Percentiles rank a stretch among this genome's conserved stretches.
Conservation (phyloP, 257 asterid species). For the Solanum habrochaites region DNA sequence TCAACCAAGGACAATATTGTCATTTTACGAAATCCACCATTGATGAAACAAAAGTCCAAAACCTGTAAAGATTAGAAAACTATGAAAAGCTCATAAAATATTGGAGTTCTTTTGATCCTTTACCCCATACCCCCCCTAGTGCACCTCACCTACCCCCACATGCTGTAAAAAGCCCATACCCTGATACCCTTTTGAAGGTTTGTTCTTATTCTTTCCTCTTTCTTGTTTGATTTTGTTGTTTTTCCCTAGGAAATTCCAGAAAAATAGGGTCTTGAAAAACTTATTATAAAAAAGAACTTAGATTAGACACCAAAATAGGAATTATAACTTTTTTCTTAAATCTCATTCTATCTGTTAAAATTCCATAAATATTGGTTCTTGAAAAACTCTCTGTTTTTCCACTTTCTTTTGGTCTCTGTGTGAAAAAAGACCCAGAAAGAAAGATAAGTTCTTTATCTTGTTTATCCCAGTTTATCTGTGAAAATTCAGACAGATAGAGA, state of each 20-base stretch:
- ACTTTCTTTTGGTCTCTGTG: neutral
- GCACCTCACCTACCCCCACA: neutral
- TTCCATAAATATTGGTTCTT: neutral
- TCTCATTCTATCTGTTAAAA: neutral
- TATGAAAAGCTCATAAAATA: neutral
- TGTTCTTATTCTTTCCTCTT: neutral
- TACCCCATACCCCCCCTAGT: fast-evolving
- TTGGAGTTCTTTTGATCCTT: neutral
- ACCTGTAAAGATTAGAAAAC: neutral
- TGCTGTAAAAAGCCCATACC: neutral
- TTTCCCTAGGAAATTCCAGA: neutral
- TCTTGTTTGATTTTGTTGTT: neutral
- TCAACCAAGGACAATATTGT: neutral
- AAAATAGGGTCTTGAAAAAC: neutral
- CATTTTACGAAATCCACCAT: neutral
- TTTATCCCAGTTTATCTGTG: neutral
- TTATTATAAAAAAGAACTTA: neutral
- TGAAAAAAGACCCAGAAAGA: neutral
- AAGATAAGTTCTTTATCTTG: neutral
- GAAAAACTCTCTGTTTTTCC: neutral
- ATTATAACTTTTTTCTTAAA: neutral
- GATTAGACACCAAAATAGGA: neutral
- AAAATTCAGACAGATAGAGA: neutral
- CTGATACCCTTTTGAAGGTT: neutral
- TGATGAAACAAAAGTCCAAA: neutral